Evolutionary conservation across 768 basidiomycete genomes (phyloP).

Genomic region (Suillus discolor): DNA sequence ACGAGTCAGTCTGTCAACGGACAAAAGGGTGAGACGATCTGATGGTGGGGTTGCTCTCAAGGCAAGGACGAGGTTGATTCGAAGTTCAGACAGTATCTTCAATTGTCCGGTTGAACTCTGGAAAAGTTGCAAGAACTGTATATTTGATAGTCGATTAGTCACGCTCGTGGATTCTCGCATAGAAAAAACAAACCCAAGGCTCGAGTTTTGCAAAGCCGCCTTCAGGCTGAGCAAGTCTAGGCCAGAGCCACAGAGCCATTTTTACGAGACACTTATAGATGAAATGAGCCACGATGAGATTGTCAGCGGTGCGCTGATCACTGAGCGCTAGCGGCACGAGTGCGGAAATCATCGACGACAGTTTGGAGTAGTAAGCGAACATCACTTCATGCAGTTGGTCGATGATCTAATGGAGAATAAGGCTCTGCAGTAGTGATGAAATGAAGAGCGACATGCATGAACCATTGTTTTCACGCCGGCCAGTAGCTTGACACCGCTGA

Average conservation of each 20-base stretch:
- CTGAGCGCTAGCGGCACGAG: conserved; percentile 38
- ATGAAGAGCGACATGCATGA: conserved; percentile 42
- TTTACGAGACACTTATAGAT: conserved; percentile 76
- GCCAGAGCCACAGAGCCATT: conserved; percentile 75
- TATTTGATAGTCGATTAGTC: conserved; percentile 6
- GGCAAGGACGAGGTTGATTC: conserved; percentile 53
- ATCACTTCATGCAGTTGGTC: conserved; percentile 52
- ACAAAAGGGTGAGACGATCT: conserved; percentile 42
- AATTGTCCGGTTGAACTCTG: conserved; percentile 59
- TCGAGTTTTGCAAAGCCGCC: conserved; percentile 47
- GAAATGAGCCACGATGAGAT: conserved; percentile 62
- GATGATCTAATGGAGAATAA: conserved; percentile 21
- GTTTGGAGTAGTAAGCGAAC: conserved; percentile 61
- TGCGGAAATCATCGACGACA: conserved; percentile 37
- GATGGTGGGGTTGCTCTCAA: conserved; percentile 37
- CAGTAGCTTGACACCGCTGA: conserved; percentile 69
- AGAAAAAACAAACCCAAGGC: conserved; percentile 50
- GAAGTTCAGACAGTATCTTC: conserved; percentile 54
- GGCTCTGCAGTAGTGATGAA: neutral
- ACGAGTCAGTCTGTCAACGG: conserved; percentile 61
- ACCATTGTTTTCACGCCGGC: conserved; percentile 68
- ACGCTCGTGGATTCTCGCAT: neutral
- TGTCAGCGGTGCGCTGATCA: conserved; percentile 43
- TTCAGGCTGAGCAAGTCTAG: conserved; percentile 43
- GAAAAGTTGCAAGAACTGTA: conserved; percentile 65